Base-by-base conservation (phyloP, 768 basidiomycete genomes). In the Mrakia frigida region DNA sequence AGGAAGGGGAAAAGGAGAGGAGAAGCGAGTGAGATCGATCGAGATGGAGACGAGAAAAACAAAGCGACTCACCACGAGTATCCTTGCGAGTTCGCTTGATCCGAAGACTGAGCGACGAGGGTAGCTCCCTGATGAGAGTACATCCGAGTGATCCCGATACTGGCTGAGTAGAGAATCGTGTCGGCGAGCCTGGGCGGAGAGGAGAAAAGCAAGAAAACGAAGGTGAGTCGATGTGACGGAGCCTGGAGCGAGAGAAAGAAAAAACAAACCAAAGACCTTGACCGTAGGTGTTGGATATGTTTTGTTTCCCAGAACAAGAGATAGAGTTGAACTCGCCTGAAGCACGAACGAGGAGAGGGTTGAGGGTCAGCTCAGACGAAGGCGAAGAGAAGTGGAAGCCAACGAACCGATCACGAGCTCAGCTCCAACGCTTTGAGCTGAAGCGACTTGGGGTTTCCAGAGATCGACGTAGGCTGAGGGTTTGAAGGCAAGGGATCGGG, bases 201-300 rank as follows among this genome's bases (percentile, higher is more conserved):
- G 35, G 53, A 67, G 35, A 67, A 53, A 4, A 28, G 21, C 16
- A 35, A 23, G 3, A 18, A 41, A 21, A 16, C 14, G 16, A 41
- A 16, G 6, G 35, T 2, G 23, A 37, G 61, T 9, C 18, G 21
- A 33, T 16, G 9, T 16, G 23, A 52, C 6, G 28, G 6, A 31
- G 39, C n/a, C n/a, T n/a, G n/a, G n/a, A n/a, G n/a, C n/a, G n/a
- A n/a, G n/a, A n/a, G n/a, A n/a, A n/a, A n/a, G n/a, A n/a, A 43
- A 11, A 31, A 61, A 68, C 63, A 11, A 37, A 74, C 74, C 75
- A 73, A 2, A 67, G 74, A 23, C 65, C 77, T 70, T 83, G 83
- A 28, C 82, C 84, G 63, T 82, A 84, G 3, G 82, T 83, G 68
- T 84, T 79, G 28, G 83, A 82, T 33, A 84, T 82, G 70, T 83